Evolutionary conservation across 2,329 filamentous ascomycete genomes (phyloP).

Genomic region (Ophiostoma piceae): DNA sequence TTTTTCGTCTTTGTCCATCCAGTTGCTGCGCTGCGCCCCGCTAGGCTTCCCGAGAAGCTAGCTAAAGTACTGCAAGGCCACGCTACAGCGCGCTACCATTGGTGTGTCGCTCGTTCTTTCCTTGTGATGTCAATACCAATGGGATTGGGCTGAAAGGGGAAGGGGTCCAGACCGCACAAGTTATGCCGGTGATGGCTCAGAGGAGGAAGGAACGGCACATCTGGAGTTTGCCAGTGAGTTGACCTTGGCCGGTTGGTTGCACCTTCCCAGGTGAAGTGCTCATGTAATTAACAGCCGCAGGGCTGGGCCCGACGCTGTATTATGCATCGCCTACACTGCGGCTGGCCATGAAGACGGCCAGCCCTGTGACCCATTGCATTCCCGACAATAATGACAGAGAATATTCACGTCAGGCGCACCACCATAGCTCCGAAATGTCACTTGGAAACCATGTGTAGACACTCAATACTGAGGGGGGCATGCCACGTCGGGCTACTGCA

Average conservation of each 20-base stretch:
- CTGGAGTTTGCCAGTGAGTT: neutral
- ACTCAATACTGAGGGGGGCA: neutral
- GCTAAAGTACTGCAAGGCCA: neutral
- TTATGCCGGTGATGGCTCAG: neutral
- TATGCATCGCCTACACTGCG: neutral
- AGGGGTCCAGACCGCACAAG: neutral
- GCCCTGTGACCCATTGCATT: neutral
- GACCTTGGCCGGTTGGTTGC: neutral
- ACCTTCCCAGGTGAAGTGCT: neutral
- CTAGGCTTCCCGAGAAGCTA: constrained; percentile 20
- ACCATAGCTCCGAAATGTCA: neutral
- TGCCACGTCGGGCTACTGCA: neutral
- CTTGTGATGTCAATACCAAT: neutral
- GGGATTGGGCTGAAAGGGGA: neutral
- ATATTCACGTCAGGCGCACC: neutral
- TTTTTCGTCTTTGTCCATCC: neutral
- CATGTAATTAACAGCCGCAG: neutral
- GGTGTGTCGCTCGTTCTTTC: neutral
- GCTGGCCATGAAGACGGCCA: neutral
- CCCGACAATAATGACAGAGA: neutral
- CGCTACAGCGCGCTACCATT: neutral
- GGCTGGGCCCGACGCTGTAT: neutral
- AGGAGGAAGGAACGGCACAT: neutral
- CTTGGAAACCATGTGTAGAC: neutral
- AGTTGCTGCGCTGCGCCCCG: constrained; percentile 18